These are phyloP conservation scores for peach (Prunus persica) DNA, from an alignment of 306 rosid species.

Conservation along the genomic window DNA sequence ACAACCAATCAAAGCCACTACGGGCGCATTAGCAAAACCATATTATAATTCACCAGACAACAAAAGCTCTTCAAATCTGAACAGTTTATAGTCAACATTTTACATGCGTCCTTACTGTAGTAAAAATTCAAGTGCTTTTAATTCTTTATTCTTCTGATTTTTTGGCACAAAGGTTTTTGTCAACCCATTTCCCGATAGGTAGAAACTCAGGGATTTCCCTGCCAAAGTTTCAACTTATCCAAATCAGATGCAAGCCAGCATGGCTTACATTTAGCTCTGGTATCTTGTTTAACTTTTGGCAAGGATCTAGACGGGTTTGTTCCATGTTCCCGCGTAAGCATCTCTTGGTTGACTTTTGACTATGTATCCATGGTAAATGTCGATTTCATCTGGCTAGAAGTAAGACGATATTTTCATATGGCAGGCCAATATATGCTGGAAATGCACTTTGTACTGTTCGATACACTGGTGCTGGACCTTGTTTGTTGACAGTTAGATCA, in stretches of 20 bases:
- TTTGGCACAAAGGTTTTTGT: background rate
- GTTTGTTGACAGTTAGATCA: conserved; percentile 77
- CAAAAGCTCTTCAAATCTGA: background rate
- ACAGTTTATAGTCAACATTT: background rate
- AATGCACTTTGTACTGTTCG: conserved; percentile 83
- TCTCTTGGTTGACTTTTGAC: conserved; percentile 18
- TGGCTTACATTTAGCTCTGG: background rate
- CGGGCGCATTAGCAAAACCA: background rate
- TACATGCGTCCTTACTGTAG: background rate
- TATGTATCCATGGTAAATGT: conserved; percentile 3
- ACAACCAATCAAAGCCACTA: background rate
- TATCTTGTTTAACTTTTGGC: conserved; percentile 5
- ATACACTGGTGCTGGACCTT: conserved; percentile 76
- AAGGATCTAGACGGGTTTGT: conserved; percentile 8
- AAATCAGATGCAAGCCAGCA: background rate
- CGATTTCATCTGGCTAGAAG: conserved; percentile 14
- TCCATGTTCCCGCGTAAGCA: background rate
- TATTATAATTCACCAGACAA: background rate
- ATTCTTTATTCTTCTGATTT: background rate
- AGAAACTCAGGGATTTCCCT: background rate
- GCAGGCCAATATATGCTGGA: conserved; percentile 98
- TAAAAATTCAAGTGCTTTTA: background rate
- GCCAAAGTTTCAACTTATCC: background rate
- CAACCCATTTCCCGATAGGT: background rate
- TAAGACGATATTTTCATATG: conserved; percentile 24